These are phyloP conservation scores for Cynanchum wilfordii DNA, from an alignment of 257 asterid species.

Conservation along the genomic window DNA sequence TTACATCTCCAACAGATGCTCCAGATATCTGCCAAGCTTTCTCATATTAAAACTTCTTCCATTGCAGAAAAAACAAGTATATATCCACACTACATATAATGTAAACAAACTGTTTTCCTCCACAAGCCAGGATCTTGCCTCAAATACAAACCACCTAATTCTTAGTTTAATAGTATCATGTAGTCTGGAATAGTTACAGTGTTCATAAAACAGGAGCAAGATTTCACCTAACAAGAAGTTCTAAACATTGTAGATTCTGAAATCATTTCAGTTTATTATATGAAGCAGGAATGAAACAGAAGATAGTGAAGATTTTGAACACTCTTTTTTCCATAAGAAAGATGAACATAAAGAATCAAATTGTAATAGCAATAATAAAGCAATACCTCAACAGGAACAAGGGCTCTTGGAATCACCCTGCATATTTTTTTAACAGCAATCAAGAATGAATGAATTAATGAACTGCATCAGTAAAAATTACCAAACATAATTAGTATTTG, in stretches of 20 bases:
- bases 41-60: constrained; percentile 13
- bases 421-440: constrained; percentile 27
- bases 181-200: neutral
- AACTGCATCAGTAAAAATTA: neutral
- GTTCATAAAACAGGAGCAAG: neutral
- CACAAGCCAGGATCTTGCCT: neutral
- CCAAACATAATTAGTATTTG: neutral
- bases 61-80: neutral
- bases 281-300: constrained; percentile 1
- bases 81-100: neutral
- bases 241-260: neutral
- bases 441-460: constrained; percentile 12
- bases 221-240: no score
- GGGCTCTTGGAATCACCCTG: constrained; percentile 98
- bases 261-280: neutral
- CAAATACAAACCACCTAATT: neutral
- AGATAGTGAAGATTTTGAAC: neutral
- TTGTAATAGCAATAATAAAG: neutral
- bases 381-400: constrained; percentile 89
- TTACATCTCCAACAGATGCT: constrained; percentile 82
- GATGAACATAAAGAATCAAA: neutral
- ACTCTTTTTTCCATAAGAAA: neutral
- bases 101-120: constrained; percentile 1
- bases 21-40: constrained; percentile 75
- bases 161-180: neutral